phyloP scores from a whole-genome alignment of 2,329 filamentous ascomycete species.

The Setomelanomma holmii region DNA sequence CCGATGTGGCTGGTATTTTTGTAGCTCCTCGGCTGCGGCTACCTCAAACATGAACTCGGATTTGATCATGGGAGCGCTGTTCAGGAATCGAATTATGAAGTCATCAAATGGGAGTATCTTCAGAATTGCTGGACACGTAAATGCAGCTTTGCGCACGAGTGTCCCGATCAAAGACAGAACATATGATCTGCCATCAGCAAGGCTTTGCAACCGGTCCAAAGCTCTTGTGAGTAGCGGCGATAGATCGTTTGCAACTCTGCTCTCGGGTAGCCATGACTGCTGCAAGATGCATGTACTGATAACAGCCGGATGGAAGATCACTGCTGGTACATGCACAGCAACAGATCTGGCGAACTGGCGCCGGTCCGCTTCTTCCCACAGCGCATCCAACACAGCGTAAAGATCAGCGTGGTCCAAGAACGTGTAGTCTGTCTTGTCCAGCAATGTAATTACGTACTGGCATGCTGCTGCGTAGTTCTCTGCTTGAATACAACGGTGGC shows the following conservation, averaged over 20 bases:
- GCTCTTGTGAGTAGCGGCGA: neutral
- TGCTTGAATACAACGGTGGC: constrained; percentile 41
- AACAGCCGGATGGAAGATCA: constrained; percentile 48
- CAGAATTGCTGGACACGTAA: constrained; percentile 35
- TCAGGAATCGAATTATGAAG: constrained; percentile 49
- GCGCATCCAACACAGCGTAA: constrained; percentile 34
- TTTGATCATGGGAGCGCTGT: constrained; percentile 51
- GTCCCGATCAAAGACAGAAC: constrained; percentile 38
- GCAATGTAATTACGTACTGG: constrained; percentile 33
- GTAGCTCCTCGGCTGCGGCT: constrained; percentile 43
- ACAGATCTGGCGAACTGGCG: constrained; percentile 55
- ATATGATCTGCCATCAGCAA: constrained; percentile 46
- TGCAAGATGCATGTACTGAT: constrained; percentile 24
- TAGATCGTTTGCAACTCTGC: constrained; percentile 5
- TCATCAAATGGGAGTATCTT: constrained; percentile 47
- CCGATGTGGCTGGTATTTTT: constrained; percentile 38
- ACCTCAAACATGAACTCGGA: constrained; percentile 56
- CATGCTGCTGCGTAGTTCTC: constrained; percentile 37
- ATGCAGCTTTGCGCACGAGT: constrained; percentile 41
- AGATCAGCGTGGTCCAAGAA: constrained; percentile 22
- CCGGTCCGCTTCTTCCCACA: constrained; percentile 58
- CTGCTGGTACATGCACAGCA: constrained; percentile 44
- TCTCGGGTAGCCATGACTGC: neutral
- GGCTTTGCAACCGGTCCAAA: constrained; percentile 30
- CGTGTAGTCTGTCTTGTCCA: constrained; percentile 21